Percentiles rank a stretch among this genome's conserved stretches.
phyloP scores from a whole-genome alignment of 169 alveolate species.

The Plasmodium vivax region DNA sequence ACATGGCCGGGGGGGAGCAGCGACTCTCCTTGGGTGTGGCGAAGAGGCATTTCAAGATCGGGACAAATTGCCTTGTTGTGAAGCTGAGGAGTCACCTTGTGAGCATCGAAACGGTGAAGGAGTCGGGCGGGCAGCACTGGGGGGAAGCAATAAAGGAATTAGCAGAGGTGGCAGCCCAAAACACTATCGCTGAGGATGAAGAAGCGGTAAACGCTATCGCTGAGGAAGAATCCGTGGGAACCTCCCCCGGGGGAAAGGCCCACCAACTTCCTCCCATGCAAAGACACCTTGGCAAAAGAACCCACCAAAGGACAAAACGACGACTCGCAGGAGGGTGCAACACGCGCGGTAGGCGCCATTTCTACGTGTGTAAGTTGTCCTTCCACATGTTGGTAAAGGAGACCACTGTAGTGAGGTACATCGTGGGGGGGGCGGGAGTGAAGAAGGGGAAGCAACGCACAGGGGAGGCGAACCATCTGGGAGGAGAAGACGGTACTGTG shows the following conservation, averaged over 20 bases:
- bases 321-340: background rate
- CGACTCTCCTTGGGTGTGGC: background rate
- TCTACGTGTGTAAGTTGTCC: background rate
- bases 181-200: background rate
- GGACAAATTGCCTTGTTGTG: background rate
- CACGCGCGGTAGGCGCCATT: background rate
- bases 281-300: background rate
- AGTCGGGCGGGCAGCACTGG: background rate
- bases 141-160: background rate
- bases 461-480: background rate
- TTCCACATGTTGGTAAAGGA: background rate
- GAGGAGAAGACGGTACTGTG: background rate
- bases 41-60: background rate
- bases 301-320: background rate
- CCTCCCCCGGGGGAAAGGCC: background rate
- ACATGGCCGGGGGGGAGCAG: background rate
- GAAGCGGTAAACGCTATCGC: no score
- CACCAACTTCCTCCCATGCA: background rate
- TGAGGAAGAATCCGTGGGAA: background rate
- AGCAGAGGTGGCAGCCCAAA: background rate
- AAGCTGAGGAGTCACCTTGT: background rate
- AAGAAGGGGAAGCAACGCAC: background rate
- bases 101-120: background rate
- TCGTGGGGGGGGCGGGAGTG: background rate
- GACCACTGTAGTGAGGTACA: background rate